phyloP scores from a whole-genome alignment of 2,329 filamentous ascomycete genomes.

The Arthrobotrys entomopaga region DNA sequence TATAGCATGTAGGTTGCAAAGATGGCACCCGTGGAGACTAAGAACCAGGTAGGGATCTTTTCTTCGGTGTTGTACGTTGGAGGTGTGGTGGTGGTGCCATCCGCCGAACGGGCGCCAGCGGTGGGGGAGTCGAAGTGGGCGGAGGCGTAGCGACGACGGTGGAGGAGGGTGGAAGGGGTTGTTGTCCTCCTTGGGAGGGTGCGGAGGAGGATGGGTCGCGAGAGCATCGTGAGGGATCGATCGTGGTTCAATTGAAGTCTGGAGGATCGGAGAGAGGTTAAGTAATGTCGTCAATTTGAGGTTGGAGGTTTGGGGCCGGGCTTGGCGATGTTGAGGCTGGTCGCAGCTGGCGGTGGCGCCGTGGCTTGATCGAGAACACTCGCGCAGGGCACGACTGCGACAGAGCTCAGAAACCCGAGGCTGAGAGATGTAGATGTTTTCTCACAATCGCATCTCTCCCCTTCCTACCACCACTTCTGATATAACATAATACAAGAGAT shows the following conservation, averaged over 20 bases:
- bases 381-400: not conserved
- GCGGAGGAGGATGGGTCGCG: slow-evolving; percentile 40
- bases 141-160: slow-evolving; percentile 34
- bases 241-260: slow-evolving; percentile 7
- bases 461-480: not conserved
- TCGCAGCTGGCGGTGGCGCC: no score
- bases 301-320: not conserved
- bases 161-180: slow-evolving; percentile 26
- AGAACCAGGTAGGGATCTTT: slow-evolving; percentile 43
- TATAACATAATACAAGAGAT: slow-evolving; percentile 9
- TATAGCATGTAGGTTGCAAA: slow-evolving; percentile 45
- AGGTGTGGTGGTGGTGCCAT: slow-evolving; percentile 19
- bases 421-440: not conserved
- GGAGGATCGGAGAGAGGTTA: not conserved
- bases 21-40: slow-evolving; percentile 39
- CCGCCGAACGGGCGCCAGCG: slow-evolving; percentile 21
- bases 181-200: slow-evolving; percentile 31
- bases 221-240: slow-evolving; percentile 29
- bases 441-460: no score
- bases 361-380: no score
- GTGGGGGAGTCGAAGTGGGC: slow-evolving; percentile 44
- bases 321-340: slow-evolving; percentile 11
- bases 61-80: slow-evolving; percentile 21
- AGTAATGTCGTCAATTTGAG: slow-evolving; percentile 22
- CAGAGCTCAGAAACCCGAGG: not conserved